These are phyloP conservation scores for Diaporthe vaccinii DNA, from an alignment of 2,329 filamentous ascomycete species.

Conservation along the genomic window DNA sequence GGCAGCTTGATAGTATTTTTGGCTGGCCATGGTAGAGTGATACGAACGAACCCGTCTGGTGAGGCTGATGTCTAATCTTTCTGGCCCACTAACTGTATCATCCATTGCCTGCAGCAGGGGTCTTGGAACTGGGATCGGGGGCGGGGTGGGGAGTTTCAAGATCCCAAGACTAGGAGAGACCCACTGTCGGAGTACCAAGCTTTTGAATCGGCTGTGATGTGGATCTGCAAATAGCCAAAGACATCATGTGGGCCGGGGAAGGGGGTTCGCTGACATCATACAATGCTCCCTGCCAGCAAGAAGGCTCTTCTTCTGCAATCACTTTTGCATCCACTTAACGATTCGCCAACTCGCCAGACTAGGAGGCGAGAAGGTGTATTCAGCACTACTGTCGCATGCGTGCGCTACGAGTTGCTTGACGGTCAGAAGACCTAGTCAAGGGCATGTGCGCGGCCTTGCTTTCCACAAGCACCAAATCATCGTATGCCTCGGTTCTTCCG, in stretches of 20 bases:
- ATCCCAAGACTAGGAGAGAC: conserved; percentile 6
- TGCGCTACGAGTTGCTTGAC: neutral
- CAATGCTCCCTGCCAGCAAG: neutral
- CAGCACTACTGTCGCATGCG: neutral
- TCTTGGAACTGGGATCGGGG: conserved; percentile 20
- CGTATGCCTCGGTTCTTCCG: too few relatives aligned
- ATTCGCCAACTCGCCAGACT: neutral
- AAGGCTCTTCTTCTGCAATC: neutral
- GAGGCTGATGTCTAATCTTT: conserved; percentile 10
- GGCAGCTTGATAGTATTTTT: conserved; percentile 7
- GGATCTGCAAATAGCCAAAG: neutral
- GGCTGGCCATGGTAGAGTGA: neutral
- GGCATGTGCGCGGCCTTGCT: neutral
- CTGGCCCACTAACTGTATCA: conserved; percentile 29
- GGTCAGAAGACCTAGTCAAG: neutral
- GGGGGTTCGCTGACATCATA: conserved; percentile 11
- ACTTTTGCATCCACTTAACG: neutral
- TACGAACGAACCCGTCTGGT: neutral
- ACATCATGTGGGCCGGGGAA: neutral
- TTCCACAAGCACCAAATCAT: too few relatives aligned
- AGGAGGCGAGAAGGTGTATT: too few relatives aligned
- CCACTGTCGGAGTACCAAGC: conserved; percentile 25
- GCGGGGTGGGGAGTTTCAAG: conserved; percentile 24
- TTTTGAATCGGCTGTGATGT: conserved; percentile 1
- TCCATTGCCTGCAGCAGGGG: conserved; percentile 14